Conservation (phyloP, 2,329 filamentous ascomycete species). For the Fusarium incarnatum region DNA sequence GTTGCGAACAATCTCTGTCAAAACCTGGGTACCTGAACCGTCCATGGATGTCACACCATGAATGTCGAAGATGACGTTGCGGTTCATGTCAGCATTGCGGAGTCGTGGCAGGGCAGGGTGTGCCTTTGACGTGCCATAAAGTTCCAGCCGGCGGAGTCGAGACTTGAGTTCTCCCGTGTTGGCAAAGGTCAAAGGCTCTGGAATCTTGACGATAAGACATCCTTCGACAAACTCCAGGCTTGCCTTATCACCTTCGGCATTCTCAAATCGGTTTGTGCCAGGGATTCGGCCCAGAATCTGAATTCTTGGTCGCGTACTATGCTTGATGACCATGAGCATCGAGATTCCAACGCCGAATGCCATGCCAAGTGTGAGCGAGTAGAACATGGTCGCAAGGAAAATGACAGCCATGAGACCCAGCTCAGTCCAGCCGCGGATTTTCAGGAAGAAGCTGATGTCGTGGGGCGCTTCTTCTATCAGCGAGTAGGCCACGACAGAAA, state of each 20-base stretch:
- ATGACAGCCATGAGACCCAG: slow-evolving; percentile 89
- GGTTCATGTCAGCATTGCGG: slow-evolving; percentile 81
- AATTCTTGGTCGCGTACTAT: slow-evolving; percentile 91
- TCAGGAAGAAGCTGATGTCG: slow-evolving; percentile 89
- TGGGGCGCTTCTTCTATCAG: slow-evolving; percentile 95
- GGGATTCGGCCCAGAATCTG: slow-evolving; percentile 93
- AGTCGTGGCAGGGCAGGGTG: slow-evolving; percentile 90
- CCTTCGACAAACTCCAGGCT: slow-evolving; percentile 90
- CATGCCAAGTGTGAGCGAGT: slow-evolving; percentile 92
- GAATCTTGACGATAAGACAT: slow-evolving; percentile 96
- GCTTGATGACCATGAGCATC: slow-evolving; percentile 87
- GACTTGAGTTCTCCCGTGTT: slow-evolving; percentile 94
- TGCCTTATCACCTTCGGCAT: slow-evolving; percentile 79
- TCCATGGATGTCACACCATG: slow-evolving; percentile 97
- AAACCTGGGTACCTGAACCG: slow-evolving; percentile 90
- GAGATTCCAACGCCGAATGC: slow-evolving; percentile 93
- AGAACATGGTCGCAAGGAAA: slow-evolving; percentile 92
- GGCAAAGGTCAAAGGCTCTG: slow-evolving; percentile 94
- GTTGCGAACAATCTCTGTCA: slow-evolving; percentile 85
- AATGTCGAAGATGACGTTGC: slow-evolving; percentile 95
- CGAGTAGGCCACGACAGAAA: slow-evolving; percentile 93
- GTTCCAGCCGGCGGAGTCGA: slow-evolving; percentile 83
- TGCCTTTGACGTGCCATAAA: slow-evolving; percentile 86
- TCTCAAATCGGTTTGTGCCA: slow-evolving; percentile 85
- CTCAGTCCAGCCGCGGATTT: slow-evolving; percentile 87